Percentiles rank a stretch among this genome's conserved stretches.
Evolutionary conservation across 352 stramenopile species (phyloP).

Genomic region (Phytophthora sansomeana): DNA sequence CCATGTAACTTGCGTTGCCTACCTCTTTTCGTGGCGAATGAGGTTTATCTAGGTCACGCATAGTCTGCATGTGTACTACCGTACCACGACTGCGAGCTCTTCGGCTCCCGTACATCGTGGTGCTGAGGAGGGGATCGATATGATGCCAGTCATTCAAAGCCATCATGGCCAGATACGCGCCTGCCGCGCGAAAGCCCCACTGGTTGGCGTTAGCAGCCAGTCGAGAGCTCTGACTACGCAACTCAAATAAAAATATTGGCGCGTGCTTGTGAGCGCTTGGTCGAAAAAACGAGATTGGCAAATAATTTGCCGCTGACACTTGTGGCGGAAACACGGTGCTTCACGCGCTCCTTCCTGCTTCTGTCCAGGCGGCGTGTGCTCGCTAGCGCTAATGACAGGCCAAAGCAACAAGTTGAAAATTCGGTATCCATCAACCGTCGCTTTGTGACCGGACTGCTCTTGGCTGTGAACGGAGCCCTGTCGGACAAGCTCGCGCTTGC

Average conservation of each 20-base stretch:
- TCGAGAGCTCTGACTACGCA: conserved; percentile 1
- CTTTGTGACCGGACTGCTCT: conserved; percentile 21
- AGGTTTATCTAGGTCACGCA: too few relatives aligned
- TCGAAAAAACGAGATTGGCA: not conserved
- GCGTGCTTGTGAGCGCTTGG: not conserved
- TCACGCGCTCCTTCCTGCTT: not conserved
- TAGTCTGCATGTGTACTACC: too few relatives aligned
- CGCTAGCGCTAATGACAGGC: conserved; percentile 11
- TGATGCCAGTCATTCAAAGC: too few relatives aligned
- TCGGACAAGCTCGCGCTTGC: not conserved
- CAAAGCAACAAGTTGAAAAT: conserved; percentile 10
- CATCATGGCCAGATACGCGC: not conserved
- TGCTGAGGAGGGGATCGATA: too few relatives aligned
- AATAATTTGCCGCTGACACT: conserved; percentile 18
- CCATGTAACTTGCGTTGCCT: too few relatives aligned
- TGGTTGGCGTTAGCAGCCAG: too few relatives aligned
- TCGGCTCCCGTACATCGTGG: too few relatives aligned
- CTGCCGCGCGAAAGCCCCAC: not conserved
- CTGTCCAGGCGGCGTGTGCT: conserved; percentile 7
- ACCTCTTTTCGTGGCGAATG: too few relatives aligned
- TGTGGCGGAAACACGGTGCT: conserved; percentile 3
- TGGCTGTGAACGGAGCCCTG: conserved; percentile 1
- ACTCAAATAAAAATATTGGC: not conserved
- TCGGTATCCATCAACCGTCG: conserved; percentile 24
- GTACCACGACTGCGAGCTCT: too few relatives aligned